A percentile compares a stretch with the other conserved stretches of the same genome.
These are phyloP conservation scores for Jaenimonas drosophilae DNA, from an alignment of 208 protist genomes.

Conservation along the genomic window DNA sequence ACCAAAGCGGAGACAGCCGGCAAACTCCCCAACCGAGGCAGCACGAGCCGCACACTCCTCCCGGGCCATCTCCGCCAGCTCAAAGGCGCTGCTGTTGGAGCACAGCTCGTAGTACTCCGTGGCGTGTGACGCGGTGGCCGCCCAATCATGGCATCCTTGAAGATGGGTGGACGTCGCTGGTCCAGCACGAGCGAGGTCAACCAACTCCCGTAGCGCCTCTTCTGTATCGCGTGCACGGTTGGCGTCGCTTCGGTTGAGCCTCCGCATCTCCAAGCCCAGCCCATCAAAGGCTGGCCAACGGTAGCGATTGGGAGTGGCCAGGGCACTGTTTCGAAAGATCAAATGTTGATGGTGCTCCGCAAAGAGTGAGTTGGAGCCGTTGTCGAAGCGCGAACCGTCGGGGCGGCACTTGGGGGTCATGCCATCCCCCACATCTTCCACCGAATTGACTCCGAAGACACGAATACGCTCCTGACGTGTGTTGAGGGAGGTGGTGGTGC, in stretches of 20 bases:
- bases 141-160: too few relatives aligned
- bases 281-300: conserved; percentile 71
- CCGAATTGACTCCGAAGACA: conserved; percentile 52
- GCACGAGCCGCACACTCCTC: conserved; percentile 13
- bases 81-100: too few relatives aligned
- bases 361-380: conserved; percentile 45
- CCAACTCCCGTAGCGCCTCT: too few relatives aligned
- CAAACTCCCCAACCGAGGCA: conserved; percentile 31
- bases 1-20: conserved; percentile 31
- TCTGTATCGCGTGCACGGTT: too few relatives aligned
- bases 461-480: conserved; percentile 60
- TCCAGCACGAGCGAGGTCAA: too few relatives aligned
- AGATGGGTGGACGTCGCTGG: too few relatives aligned
- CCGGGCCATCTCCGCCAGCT: conserved; percentile 26
- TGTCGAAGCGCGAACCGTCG: conserved; percentile 35
- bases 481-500: conserved; percentile 50
- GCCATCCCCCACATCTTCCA: conserved; percentile 79
- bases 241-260: conserved; percentile 2
- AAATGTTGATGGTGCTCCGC: conserved; percentile 28
- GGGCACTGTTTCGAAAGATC: conserved; percentile 37
- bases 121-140: too few relatives aligned
- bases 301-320: conserved; percentile 71
- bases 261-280: conserved; percentile 33
- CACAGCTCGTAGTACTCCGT: too few relatives aligned
- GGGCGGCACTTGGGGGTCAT: conserved; percentile 26